Percentiles rank a stretch among this genome's conserved stretches.
Conservation (phyloP, 305 asterid species). For the Fraxinus baroniana region DNA sequence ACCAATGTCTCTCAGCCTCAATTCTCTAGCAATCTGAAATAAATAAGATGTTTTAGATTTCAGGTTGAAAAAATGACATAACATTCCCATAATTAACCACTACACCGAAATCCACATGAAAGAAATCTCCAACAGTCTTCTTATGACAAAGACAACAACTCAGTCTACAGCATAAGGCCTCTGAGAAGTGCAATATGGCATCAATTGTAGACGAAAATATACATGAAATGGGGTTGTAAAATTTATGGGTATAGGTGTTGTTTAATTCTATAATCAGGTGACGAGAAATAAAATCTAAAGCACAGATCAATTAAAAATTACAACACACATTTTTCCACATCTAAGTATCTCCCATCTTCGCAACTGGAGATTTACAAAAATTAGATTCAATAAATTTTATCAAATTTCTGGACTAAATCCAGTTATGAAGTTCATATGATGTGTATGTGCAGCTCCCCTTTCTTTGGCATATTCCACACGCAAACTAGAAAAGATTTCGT, state of each 20-base stretch:
- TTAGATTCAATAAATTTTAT: neutral
- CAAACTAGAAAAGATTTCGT: neutral
- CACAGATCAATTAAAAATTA: neutral
- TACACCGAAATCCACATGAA: neutral
- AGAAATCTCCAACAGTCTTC: slow-evolving; percentile 13
- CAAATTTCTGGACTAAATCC: neutral
- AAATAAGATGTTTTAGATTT: slow-evolving; percentile 26
- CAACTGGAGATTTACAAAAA: slow-evolving; percentile 10
- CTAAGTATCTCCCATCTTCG: slow-evolving; percentile 6
- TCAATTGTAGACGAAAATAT: slow-evolving; percentile 9
- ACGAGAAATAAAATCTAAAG: slow-evolving; percentile 1
- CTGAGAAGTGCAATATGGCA: slow-evolving; percentile 14
- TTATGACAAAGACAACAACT: slow-evolving; percentile 5
- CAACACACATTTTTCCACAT: slow-evolving; percentile 1
- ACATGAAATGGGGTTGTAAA: slow-evolving; percentile 9
- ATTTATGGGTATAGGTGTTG: neutral
- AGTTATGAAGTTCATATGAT: neutral
- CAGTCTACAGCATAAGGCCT: slow-evolving; percentile 5
- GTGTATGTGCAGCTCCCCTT: neutral
- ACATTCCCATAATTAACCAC: slow-evolving; percentile 4
- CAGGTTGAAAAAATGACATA: slow-evolving; percentile 19
- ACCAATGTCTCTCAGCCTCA: slow-evolving; percentile 96
- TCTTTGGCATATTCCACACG: neutral
- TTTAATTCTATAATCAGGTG: slow-evolving; percentile 1
- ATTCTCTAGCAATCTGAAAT: slow-evolving; percentile 92